Percentiles rank a stretch among this genome's conserved stretches.
phyloP scores from a whole-genome alignment of 306 rosid genomes.

The Cajanus cajan region DNA sequence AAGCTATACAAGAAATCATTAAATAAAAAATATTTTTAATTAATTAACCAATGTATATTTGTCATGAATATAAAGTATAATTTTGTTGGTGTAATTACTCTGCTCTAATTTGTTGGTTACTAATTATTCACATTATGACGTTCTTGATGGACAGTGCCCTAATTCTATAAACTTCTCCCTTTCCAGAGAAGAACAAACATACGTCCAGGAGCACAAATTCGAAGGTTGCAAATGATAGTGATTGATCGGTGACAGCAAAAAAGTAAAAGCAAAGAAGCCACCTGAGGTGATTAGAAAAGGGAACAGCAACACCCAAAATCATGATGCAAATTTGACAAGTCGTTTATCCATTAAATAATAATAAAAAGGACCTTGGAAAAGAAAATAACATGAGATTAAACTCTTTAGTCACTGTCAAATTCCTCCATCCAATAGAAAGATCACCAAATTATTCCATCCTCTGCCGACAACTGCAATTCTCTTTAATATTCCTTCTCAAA shows the following conservation, averaged over 20 bases:
- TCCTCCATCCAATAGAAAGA: slow-evolving; percentile 26
- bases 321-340: slow-evolving; percentile 31
- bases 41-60: no score
- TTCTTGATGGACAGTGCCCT: no score
- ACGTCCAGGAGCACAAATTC: slow-evolving; percentile 1
- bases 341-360: not conserved
- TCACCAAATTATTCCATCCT: not conserved
- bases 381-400: slow-evolving; percentile 27
- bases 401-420: slow-evolving; percentile 39
- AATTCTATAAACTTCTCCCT: not conserved
- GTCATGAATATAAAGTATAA: no score
- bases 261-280: slow-evolving; percentile 16
- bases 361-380: slow-evolving; percentile 43
- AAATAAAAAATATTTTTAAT: no score
- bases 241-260: slow-evolving; percentile 5
- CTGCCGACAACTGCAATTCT: slow-evolving; percentile 26
- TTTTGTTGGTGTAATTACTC: no score
- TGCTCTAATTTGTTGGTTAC: not conserved
- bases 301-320: not conserved
- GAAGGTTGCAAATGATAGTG: slow-evolving; percentile 23
- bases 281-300: slow-evolving; percentile 17
- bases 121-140: not conserved
- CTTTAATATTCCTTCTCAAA: not conserved
- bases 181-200: not conserved
- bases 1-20: no score